Evolutionary conservation across 2,329 filamentous ascomycete species (phyloP), one percentile per base, ranked within the genome.

Genomic region (Fusarium poae): DNA sequence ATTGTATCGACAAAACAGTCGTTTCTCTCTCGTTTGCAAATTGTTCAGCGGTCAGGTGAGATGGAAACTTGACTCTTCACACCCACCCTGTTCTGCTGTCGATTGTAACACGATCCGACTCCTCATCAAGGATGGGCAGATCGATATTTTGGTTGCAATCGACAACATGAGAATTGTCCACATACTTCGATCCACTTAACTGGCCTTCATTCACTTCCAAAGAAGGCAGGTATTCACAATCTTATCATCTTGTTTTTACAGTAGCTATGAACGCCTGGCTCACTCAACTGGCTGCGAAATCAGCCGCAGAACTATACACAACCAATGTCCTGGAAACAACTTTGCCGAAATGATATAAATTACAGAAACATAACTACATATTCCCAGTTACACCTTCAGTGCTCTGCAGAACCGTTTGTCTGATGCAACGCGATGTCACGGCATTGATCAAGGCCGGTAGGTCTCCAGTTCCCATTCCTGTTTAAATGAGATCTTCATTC

Each of bases 81-180:
- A 23, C 5, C n/a, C 25, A 13, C 12, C 30, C 46, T 21, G 6
- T 37, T 35, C 12, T 27, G 9, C 25, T 35, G 20, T 27, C n/a
- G 20, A 16, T 25, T 12, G n/a, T 35, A 6, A 27, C n/a, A 35
- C 18, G 10, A 29, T 16, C 15, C 23, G 13, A 20, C 18, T 40
- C 11, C 23, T 6, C 30, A 18, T 37, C 37, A 43, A 37, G 44
- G 55, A 11, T 60, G 9, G 16, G 20, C 27, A 13, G 55, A 61
- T 61, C 57, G 55, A 27, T 44, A 6, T 60, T 60, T 61, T 60
- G 57, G 55, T 44, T 27, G 20, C 35, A 35, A 61, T 61, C 55
- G 57, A n/a, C 25, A 44, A 21, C 8, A 21, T 18, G 5, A 12
- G 11, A 23, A 9, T 7, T 27, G n/a, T 16, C 20, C 29, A 25